Percentiles rank a stretch among this genome's conserved stretches.
Evolutionary conservation across 768 basidiomycete genomes (phyloP).

Genomic region (Pisolithus albus): DNA sequence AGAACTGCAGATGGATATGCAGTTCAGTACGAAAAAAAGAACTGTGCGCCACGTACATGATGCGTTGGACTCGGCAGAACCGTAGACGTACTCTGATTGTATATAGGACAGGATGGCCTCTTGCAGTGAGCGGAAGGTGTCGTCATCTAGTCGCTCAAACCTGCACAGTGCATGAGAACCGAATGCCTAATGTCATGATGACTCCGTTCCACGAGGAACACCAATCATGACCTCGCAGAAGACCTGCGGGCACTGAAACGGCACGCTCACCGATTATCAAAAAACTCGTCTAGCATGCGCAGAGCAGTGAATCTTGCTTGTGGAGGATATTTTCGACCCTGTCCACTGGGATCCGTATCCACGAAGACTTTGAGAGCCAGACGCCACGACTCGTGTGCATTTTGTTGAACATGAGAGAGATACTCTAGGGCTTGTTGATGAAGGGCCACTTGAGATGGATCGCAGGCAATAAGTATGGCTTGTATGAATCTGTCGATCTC

Average conservation of each 20-base stretch:
- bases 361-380: constrained; percentile 72
- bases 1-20: constrained; percentile 47
- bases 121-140: constrained; percentile 64
- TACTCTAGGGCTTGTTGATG: constrained; percentile 87
- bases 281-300: constrained; percentile 72
- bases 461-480: constrained; percentile 84
- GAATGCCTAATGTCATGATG: neutral
- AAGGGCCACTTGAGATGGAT: constrained; percentile 60
- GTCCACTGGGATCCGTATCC: constrained; percentile 51
- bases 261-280: constrained; percentile 68
- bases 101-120: constrained; percentile 78
- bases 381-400: constrained; percentile 71
- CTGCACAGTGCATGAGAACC: constrained; percentile 27
- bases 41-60: constrained; percentile 56
- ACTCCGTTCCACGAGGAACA: neutral
- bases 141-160: constrained; percentile 62
- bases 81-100: constrained; percentile 81
- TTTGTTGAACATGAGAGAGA: constrained; percentile 69
- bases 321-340: constrained; percentile 52
- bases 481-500: constrained; percentile 72
- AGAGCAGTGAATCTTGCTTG: constrained; percentile 78
- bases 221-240: neutral
- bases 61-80: constrained; percentile 74
- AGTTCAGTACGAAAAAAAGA: constrained; percentile 4
- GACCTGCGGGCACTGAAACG: constrained; percentile 1